Evolutionary conservation across 1,284 basidiomycete species (phyloP).

Genomic region (Puccinia hordei): DNA sequence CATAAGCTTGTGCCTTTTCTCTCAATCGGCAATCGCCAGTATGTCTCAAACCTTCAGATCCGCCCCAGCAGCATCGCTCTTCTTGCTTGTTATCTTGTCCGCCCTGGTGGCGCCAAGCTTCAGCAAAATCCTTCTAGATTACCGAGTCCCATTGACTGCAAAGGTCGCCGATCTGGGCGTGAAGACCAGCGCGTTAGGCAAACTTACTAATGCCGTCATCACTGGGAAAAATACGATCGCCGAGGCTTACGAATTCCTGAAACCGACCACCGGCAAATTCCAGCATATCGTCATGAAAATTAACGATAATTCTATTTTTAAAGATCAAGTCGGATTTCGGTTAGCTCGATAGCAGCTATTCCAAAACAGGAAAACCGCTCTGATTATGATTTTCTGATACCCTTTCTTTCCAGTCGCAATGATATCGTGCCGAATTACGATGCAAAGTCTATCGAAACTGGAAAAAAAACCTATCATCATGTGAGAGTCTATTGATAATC

Average conservation of each 20-base stretch:
- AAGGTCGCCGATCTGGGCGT: slow-evolving; percentile 4
- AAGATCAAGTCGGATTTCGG: slow-evolving; percentile 26
- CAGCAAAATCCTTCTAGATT: slow-evolving; percentile 12
- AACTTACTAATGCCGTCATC: slow-evolving; percentile 10
- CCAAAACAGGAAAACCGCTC: neutral
- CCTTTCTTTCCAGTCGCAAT: slow-evolving; percentile 18
- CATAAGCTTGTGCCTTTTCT: neutral
- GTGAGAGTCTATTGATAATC: neutral
- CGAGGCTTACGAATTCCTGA: slow-evolving; percentile 18
- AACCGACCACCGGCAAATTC: neutral
- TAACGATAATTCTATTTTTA: slow-evolving; percentile 36
- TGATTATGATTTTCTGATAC: neutral
- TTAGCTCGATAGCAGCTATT: neutral
- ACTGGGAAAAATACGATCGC: neutral
- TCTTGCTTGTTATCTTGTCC: slow-evolving; percentile 8
- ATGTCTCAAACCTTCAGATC: neutral
- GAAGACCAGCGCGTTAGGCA: neutral
- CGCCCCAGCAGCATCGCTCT: neutral
- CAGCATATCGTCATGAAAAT: slow-evolving; percentile 9
- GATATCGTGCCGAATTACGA: slow-evolving; percentile 20
- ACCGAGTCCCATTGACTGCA: slow-evolving; percentile 8
- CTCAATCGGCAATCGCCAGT: neutral
- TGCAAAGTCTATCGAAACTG: slow-evolving; percentile 1
- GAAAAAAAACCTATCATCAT: slow-evolving; percentile 35
- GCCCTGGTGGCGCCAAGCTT: slow-evolving; percentile 7